Evolutionary conservation across 805 yeast species (phyloP).

Genomic region (Metschnikowia sp.): DNA sequence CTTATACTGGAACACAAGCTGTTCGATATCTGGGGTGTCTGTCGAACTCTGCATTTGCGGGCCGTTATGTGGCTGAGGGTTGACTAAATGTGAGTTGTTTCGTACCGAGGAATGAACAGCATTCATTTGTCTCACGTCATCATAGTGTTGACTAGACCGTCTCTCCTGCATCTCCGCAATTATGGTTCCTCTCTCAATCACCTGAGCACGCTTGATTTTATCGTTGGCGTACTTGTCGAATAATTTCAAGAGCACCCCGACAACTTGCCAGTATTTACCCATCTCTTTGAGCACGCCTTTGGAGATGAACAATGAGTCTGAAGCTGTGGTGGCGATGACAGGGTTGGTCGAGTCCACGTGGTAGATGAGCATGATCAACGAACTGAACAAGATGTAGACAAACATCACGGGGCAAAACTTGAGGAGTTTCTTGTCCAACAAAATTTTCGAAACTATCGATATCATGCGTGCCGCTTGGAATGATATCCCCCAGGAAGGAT

Average conservation of each 20-base stretch:
- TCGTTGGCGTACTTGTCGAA: conserved; percentile 43
- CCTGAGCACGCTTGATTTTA: conserved; percentile 38
- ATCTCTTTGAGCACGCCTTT: conserved; percentile 37
- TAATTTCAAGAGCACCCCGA: conserved; percentile 32
- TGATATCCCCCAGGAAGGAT: conserved; percentile 78
- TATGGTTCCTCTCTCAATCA: conserved; percentile 36
- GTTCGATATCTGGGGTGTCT: conserved; percentile 26
- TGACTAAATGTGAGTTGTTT: neutral
- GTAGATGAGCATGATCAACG: conserved; percentile 68
- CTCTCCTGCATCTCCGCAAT: conserved; percentile 39
- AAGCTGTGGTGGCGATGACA: conserved; percentile 40
- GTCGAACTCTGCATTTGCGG: neutral
- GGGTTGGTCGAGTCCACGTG: conserved; percentile 50
- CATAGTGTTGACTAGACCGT: conserved; percentile 17
- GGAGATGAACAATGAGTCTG: conserved; percentile 38
- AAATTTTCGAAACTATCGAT: conserved; percentile 55
- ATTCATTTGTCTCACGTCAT: neutral
- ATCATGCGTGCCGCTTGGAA: conserved; percentile 80
- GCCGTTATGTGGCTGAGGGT: neutral
- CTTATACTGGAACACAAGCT: conserved; percentile 33
- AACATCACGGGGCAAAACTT: conserved; percentile 55
- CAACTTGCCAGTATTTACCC: conserved; percentile 38
- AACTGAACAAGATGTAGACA: conserved; percentile 58
- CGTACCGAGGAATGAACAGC: conserved; percentile 4
- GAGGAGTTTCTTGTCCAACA: conserved; percentile 48